These are phyloP conservation scores for Datura wrightii DNA, from an alignment of 257 asterid species.

Conservation along the genomic window DNA sequence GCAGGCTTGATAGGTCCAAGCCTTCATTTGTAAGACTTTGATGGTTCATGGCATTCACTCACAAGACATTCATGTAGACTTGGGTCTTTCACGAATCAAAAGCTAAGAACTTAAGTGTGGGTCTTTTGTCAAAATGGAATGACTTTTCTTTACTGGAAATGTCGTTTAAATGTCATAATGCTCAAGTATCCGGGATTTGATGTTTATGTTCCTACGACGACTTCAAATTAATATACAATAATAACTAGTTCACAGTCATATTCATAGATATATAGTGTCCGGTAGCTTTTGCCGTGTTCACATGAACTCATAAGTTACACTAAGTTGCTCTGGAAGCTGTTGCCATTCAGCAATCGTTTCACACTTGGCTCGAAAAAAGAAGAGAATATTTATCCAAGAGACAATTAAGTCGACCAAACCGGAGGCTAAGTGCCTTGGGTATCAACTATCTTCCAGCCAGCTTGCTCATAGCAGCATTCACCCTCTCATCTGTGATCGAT, in stretches of 20 bases:
- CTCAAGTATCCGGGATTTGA: neutral
- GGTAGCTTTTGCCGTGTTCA: too few relatives aligned
- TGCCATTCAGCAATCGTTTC: neutral
- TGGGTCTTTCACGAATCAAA: too few relatives aligned
- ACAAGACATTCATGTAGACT: too few relatives aligned
- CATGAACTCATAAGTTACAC: too few relatives aligned
- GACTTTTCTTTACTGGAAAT: neutral
- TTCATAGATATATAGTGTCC: neutral
- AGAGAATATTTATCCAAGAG: neutral
- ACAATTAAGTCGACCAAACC: neutral
- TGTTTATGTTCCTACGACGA: neutral
- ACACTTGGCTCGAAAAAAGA: neutral
- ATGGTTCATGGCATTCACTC: too few relatives aligned
- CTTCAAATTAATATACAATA: neutral
- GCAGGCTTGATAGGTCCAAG: too few relatives aligned
- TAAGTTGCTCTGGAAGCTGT: neutral
- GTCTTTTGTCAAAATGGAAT: too few relatives aligned
- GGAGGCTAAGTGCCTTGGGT: neutral
- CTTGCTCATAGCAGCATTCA: constrained; percentile 71
- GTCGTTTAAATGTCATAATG: too few relatives aligned
- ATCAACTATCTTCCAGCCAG: constrained; percentile 46
- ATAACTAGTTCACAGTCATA: neutral
- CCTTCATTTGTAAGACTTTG: too few relatives aligned
- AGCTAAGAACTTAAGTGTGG: too few relatives aligned
- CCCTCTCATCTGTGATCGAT: constrained; percentile 74